Percentiles rank a stretch among this genome's conserved stretches.
phyloP scores from a whole-genome alignment of 345 rosid genomes.

The Eucalyptus grandis region DNA sequence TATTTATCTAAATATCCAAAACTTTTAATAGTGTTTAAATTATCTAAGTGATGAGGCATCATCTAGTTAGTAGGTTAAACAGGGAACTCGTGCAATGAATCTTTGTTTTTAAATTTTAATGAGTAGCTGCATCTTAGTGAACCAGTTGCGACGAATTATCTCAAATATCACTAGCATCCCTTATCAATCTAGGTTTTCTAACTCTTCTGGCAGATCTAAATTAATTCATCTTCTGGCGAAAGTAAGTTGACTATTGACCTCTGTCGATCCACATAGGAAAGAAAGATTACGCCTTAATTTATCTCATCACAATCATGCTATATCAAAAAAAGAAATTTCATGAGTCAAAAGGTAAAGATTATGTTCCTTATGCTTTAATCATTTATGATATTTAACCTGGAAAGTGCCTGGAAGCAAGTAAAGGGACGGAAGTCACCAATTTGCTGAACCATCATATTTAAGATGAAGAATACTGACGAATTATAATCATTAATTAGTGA shows the following conservation, averaged over 20 bases:
- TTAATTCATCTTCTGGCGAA: not conserved
- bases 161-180: not conserved
- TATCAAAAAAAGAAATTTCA: not conserved
- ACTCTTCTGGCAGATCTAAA: not conserved
- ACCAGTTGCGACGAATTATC: not conserved
- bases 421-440: not conserved
- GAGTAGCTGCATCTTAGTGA: not conserved
- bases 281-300: not conserved
- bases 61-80: not conserved
- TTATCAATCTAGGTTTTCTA: not conserved
- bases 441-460: not conserved
- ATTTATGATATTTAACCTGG: not conserved
- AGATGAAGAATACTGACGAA: not conserved
- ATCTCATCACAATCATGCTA: not conserved
- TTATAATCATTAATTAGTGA: not conserved
- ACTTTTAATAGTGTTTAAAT: not conserved
- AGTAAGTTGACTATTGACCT: not conserved
- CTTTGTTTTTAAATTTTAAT: not conserved
- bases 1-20: not conserved
- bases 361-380: not conserved
- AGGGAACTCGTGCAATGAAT: not conserved
- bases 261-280: not conserved
- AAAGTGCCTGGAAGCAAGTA: not conserved
- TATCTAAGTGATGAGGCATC: not conserved
- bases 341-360: not conserved